Percentiles rank a stretch among this genome's conserved stretches.
These are phyloP conservation scores for Epithele typhae DNA, from an alignment of 768 basidiomycete genomes.

Conservation along the genomic window DNA sequence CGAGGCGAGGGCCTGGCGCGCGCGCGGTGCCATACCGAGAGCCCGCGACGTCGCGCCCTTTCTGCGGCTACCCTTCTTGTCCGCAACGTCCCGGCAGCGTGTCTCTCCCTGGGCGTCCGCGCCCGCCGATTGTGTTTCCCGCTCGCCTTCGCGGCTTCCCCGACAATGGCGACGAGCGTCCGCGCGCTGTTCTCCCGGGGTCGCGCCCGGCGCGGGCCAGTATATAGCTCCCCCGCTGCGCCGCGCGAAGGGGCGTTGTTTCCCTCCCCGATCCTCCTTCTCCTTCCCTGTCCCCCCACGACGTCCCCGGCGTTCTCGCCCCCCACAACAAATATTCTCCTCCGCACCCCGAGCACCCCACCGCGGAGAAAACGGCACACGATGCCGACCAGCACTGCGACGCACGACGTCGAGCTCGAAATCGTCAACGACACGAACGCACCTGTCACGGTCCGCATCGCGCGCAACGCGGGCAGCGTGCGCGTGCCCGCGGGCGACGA, in stretches of 20 bases:
- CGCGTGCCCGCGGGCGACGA: constrained; percentile 37
- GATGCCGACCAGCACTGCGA: too few relatives aligned
- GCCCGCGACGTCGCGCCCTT: neutral
- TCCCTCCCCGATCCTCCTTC: too few relatives aligned
- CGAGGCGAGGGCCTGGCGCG: neutral
- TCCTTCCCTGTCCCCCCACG: too few relatives aligned
- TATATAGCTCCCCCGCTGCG: too few relatives aligned
- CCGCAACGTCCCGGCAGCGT: constrained; percentile 1
- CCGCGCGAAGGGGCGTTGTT: too few relatives aligned
- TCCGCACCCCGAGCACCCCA: neutral
- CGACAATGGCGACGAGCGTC: neutral
- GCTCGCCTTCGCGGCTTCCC: neutral
- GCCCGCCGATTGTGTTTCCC: neutral
- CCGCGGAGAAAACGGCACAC: too few relatives aligned
- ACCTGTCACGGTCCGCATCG: constrained; percentile 36
- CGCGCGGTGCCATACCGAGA: neutral
- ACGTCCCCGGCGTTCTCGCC: too few relatives aligned
- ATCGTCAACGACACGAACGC: constrained; percentile 44
- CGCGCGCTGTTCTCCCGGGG: too few relatives aligned
- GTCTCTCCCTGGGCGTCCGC: too few relatives aligned
- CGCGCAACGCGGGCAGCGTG: constrained; percentile 26
- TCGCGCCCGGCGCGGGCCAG: too few relatives aligned
- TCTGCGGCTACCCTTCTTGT: constrained; percentile 10
- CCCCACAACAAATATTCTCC: too few relatives aligned
- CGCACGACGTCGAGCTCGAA: constrained; percentile 29